Percentiles rank a stretch among this genome's conserved stretches.
These are phyloP conservation scores for Aspergillus fumigatus DNA, from an alignment of 2,329 filamentous ascomycete genomes.

Conservation along the genomic window DNA sequence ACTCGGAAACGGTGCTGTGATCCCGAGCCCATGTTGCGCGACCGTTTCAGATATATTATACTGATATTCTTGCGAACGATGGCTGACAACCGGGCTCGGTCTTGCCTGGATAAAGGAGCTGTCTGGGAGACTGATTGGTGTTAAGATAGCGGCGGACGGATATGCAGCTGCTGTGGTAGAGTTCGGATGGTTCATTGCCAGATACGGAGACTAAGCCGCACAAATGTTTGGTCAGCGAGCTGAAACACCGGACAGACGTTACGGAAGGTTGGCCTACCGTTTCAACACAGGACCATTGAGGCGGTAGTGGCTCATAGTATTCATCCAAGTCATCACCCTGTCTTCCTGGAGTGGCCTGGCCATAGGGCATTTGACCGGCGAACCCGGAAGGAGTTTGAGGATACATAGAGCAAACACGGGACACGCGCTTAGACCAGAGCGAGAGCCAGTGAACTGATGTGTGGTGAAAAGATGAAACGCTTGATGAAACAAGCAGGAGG, in stretches of 20 bases:
- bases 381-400: slow-evolving; percentile 16
- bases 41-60: slow-evolving; percentile 29
- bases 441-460: slow-evolving; percentile 3
- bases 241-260: neutral
- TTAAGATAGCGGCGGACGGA: slow-evolving; percentile 27
- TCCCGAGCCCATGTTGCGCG: slow-evolving; percentile 35
- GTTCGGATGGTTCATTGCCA: slow-evolving; percentile 28
- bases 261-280: slow-evolving; percentile 23
- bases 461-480: slow-evolving; percentile 23
- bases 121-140: slow-evolving; percentile 38
- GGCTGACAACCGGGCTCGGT: slow-evolving; percentile 33
- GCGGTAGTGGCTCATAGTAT: slow-evolving; percentile 24
- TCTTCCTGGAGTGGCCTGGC: slow-evolving; percentile 13
- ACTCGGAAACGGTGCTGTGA: slow-evolving; percentile 30
- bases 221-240: slow-evolving; percentile 8
- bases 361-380: slow-evolving; percentile 25
- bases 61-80: slow-evolving; percentile 35
- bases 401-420: slow-evolving; percentile 21
- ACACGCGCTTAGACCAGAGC: slow-evolving; percentile 2
- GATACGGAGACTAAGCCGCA: slow-evolving; percentile 20
- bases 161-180: slow-evolving; percentile 25
- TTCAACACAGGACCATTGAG: slow-evolving; percentile 26
- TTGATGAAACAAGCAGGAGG: slow-evolving; percentile 12
- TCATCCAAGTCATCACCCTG: slow-evolving; percentile 25
- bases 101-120: slow-evolving; percentile 26